These are phyloP conservation scores for Emmonsiellopsis sp. DNA, from an alignment of 2,329 filamentous ascomycete genomes.

Conservation along the genomic window DNA sequence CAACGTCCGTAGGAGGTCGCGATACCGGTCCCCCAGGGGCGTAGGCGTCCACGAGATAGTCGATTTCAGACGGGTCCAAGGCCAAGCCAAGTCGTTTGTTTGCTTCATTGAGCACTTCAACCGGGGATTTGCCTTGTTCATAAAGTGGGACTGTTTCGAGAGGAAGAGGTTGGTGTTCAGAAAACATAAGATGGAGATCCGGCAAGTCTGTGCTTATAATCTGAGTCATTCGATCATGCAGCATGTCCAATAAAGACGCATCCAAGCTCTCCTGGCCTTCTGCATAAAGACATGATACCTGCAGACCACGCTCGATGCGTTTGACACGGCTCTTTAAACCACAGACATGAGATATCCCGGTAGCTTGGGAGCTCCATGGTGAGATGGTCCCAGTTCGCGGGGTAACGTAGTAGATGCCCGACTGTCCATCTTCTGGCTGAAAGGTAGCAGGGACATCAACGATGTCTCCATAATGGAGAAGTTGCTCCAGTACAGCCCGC, in stretches of 20 bases:
- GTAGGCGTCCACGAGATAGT: constrained; percentile 85
- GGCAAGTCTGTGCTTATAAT: constrained; percentile 59
- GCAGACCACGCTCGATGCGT: constrained; percentile 79
- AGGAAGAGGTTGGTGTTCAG: constrained; percentile 53
- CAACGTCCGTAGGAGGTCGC: constrained; percentile 70
- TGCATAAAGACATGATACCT: constrained; percentile 54
- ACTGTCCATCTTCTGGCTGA: constrained; percentile 40
- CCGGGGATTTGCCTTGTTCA: constrained; percentile 52
- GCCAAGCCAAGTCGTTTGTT: constrained; percentile 78
- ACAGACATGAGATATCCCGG: constrained; percentile 86
- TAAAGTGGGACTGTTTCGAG: constrained; percentile 70
- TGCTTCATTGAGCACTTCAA: constrained; percentile 66
- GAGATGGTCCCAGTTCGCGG: constrained; percentile 77
- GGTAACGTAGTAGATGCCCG: constrained; percentile 59
- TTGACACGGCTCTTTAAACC: constrained; percentile 62
- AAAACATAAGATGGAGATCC: constrained; percentile 67
- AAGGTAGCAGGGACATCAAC: constrained; percentile 35
- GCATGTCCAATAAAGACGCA: constrained; percentile 51
- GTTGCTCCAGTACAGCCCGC: constrained; percentile 45
- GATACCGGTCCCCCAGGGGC: constrained; percentile 50
- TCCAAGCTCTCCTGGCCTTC: constrained; percentile 48
- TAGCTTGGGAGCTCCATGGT: constrained; percentile 95
- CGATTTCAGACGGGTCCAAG: constrained; percentile 78
- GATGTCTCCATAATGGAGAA: constrained; percentile 53
- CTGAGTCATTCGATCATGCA: constrained; percentile 96